Conservation (phyloP, 257 asterid species). For the Dorcoceras hygrometricum region DNA sequence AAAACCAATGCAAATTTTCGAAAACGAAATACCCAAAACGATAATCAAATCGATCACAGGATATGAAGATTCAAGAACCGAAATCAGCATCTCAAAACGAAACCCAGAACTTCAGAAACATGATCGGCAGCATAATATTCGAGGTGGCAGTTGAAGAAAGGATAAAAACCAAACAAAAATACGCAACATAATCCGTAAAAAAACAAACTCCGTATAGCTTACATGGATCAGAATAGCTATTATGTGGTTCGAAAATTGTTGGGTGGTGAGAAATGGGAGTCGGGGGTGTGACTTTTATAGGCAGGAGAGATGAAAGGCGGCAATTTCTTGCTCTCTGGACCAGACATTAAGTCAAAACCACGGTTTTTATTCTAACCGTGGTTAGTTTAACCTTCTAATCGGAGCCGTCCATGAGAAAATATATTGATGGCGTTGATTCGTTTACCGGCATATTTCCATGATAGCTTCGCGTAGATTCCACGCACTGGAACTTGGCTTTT, state of each 20-base stretch:
- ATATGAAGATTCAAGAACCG: not conserved
- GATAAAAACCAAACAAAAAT: not conserved
- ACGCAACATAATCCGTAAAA: too few relatives aligned
- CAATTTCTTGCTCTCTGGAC: slow-evolving; percentile 13
- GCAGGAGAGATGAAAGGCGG: slow-evolving; percentile 23
- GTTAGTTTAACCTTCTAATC: slow-evolving; percentile 8
- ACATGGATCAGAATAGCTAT: too few relatives aligned
- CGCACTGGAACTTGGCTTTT: slow-evolving; percentile 29
- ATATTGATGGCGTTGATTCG: slow-evolving; percentile 15
- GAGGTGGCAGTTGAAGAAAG: not conserved
- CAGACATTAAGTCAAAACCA: slow-evolving; percentile 23
- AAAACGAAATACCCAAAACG: too few relatives aligned
- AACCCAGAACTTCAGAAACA: not conserved
- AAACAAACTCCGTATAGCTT: too few relatives aligned
- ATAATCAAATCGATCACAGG: not conserved
- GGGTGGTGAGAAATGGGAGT: not conserved
- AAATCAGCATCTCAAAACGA: not conserved
- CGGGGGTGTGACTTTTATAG: slow-evolving; percentile 27
- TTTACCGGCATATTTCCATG: not conserved
- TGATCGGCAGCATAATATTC: not conserved
- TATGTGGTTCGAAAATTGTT: not conserved
- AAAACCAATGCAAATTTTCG: not conserved
- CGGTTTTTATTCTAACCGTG: slow-evolving; percentile 10
- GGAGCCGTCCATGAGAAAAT: not conserved
- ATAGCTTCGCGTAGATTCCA: slow-evolving; percentile 38